phyloP scores from a whole-genome alignment of 164 flowering plant genomes.

The Liquidambar formosana region DNA sequence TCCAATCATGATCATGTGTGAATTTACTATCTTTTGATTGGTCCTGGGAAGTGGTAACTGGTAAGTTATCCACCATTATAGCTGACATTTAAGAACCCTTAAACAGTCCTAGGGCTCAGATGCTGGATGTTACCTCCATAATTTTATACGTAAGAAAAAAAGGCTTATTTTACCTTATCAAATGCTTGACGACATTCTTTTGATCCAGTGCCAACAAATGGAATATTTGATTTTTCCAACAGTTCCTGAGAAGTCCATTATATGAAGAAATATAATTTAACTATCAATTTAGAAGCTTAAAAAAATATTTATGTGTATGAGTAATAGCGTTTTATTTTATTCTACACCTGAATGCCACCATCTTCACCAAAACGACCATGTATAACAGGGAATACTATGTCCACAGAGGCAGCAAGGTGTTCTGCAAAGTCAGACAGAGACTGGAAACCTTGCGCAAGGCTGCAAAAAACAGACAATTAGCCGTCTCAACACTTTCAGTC shows the following conservation, averaged over 20 bases:
- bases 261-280: background rate
- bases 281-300: background rate
- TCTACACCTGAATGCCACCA: slow-evolving; percentile 83
- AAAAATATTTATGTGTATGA: background rate
- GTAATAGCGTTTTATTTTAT: background rate
- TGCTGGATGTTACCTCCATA: too few species aligned
- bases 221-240: slow-evolving; percentile 69
- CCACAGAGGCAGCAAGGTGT: slow-evolving; percentile 75
- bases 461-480: slow-evolving; percentile 25
- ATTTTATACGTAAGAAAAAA: background rate
- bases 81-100: too few species aligned
- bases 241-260: slow-evolving; percentile 54
- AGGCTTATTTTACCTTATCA: slow-evolving; percentile 63
- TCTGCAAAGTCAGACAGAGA: slow-evolving; percentile 73
- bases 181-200: slow-evolving; percentile 74
- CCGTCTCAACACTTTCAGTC: background rate
- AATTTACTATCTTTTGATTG: too few species aligned
- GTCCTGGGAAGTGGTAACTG: too few species aligned
- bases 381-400: slow-evolving; percentile 89
- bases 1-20: too few species aligned
- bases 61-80: too few species aligned
- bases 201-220: slow-evolving; percentile 85
- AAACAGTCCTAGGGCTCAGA: too few species aligned
- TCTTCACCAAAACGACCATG: slow-evolving; percentile 96
- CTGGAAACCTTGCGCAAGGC: slow-evolving; percentile 83